These are phyloP conservation scores for Reutealis trisperma DNA, from an alignment of 345 rosid genomes.

Conservation along the genomic window DNA sequence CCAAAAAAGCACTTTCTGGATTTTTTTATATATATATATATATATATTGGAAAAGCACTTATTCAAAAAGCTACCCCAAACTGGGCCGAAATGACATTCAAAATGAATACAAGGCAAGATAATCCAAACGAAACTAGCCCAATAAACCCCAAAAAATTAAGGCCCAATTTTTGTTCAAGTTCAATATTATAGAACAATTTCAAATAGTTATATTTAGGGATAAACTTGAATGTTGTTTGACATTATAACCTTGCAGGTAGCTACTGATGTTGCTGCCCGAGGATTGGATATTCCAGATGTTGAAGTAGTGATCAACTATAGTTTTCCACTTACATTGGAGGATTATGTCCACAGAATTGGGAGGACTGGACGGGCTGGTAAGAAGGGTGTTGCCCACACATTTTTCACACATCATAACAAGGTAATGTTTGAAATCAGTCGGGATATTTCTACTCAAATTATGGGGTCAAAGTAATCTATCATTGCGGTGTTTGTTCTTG, in stretches of 20 bases:
- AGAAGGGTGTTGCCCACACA: conserved; percentile 96
- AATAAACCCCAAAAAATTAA: too few species aligned
- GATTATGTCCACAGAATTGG: conserved; percentile 96
- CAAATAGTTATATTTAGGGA: not conserved
- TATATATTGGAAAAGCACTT: too few species aligned
- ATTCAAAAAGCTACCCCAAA: too few species aligned
- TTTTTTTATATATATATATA: too few species aligned
- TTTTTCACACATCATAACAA: conserved; percentile 87
- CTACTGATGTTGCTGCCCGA: conserved; percentile 96
- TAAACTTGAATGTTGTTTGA: not conserved
- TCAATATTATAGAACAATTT: too few species aligned
- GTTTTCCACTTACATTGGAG: conserved; percentile 91
- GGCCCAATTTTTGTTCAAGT: too few species aligned
- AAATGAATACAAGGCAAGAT: too few species aligned
- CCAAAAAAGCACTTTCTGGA: too few species aligned
- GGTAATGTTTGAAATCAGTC: conserved; percentile 36
- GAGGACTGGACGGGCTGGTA: conserved; percentile 96
- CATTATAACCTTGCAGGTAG: conserved; percentile 50
- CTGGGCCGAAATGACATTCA: too few species aligned
- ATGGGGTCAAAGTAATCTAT: not conserved
- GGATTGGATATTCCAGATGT: conserved; percentile 95
- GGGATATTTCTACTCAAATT: not conserved
- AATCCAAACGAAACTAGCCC: too few species aligned
- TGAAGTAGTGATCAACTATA: conserved; percentile 94
- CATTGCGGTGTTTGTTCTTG: not conserved